Conservation (phyloP, 2,329 filamentous ascomycete species). For the Graphiopsis chlorocephala region DNA sequence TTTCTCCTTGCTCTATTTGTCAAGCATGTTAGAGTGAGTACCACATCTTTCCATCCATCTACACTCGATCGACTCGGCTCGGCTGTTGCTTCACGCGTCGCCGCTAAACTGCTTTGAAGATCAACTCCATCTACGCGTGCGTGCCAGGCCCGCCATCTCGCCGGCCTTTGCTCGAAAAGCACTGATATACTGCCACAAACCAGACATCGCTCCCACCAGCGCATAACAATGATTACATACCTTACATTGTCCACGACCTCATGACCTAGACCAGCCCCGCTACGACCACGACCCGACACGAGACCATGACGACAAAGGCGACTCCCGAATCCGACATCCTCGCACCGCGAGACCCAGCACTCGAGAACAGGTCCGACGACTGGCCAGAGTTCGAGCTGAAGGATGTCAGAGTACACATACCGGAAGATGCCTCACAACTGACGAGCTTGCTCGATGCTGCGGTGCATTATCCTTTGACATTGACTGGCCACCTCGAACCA, state of each 20-base stretch:
- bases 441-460: conserved; percentile 62
- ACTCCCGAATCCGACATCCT: conserved; percentile 38
- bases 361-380: conserved; percentile 42
- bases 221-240: conserved; percentile 2
- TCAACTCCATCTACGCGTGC: not conserved
- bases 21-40: no score
- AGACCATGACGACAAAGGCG: conserved; percentile 29
- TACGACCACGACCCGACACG: not conserved
- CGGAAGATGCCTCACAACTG: conserved; percentile 30
- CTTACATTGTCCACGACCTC: not conserved
- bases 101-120: not conserved
- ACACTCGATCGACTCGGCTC: not conserved
- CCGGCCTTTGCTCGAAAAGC: not conserved
- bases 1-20: no score
- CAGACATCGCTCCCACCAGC: not conserved
- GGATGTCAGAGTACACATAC: conserved; percentile 54
- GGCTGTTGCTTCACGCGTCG: conserved; percentile 4
- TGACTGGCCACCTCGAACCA: conserved; percentile 59
- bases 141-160: conserved; percentile 1
- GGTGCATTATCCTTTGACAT: conserved; percentile 57
- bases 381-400: conserved; percentile 63
- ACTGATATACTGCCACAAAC: not conserved
- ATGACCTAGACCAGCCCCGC: not conserved
- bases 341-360: conserved; percentile 39
- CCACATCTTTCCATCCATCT: not conserved